phyloP scores from a whole-genome alignment of 805 yeast genomes.

The Priceomyces fermenticarens region DNA sequence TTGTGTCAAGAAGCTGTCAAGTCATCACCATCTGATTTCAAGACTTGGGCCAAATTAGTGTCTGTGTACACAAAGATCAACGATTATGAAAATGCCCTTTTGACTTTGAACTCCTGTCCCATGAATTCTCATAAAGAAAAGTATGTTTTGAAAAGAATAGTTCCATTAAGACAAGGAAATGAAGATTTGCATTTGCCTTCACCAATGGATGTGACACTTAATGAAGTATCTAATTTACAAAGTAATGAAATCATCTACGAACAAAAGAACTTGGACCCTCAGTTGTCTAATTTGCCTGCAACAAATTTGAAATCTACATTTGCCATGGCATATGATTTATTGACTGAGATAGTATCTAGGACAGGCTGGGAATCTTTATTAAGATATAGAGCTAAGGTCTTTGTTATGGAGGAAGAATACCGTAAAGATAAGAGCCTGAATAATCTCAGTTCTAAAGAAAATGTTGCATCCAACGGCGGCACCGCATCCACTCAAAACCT shows the following conservation, averaged over 20 bases:
- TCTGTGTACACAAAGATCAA: conserved; percentile 59
- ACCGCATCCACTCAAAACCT: conserved; percentile 3
- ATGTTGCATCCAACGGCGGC: conserved; percentile 8
- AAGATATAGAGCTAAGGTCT: conserved; percentile 44
- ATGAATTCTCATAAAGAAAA: conserved; percentile 74
- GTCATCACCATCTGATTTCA: conserved; percentile 71
- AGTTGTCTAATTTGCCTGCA: conserved; percentile 62
- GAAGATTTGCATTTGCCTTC: conserved; percentile 69
- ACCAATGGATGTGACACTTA: conserved; percentile 70
- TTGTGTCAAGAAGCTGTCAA: conserved; percentile 64
- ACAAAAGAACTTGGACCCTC: conserved; percentile 62
- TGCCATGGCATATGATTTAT: conserved; percentile 43
- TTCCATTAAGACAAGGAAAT: conserved; percentile 44
- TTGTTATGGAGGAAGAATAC: conserved; percentile 48
- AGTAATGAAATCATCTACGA: conserved; percentile 64
- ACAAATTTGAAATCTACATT: conserved; percentile 56
- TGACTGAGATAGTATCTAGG: conserved; percentile 42
- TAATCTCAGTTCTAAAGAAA: conserved; percentile 14
- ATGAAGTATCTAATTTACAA: conserved; percentile 65
- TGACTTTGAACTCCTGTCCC: conserved; percentile 77
- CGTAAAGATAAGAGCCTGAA: conserved; percentile 32
- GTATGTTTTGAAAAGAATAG: conserved; percentile 58
- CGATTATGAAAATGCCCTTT: conserved; percentile 67
- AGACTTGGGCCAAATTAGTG: conserved; percentile 69
- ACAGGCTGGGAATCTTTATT: conserved; percentile 47